Evolutionary conservation across 805 yeast genomes (phyloP), one percentile per base, ranked within the genome.

Genomic region (Metschnikowia dekortorum): DNA sequence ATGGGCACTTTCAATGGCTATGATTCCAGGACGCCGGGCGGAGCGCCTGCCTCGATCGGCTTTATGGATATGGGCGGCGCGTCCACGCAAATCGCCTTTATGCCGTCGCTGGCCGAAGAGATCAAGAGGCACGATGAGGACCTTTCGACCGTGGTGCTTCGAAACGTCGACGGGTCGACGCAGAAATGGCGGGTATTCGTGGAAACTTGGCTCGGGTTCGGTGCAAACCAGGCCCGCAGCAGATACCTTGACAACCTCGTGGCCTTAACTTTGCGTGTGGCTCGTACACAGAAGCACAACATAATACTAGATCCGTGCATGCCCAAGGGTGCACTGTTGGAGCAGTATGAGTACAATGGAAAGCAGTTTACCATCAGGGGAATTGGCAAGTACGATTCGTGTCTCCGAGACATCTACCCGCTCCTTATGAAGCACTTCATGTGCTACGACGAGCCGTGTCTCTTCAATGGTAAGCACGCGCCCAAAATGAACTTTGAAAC

Each of bases 1-100:
- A 78, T 85, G 67, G 85, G 87, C 1, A 80, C 80, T 52, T 71
- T 87, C 44, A 64, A 76, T 47, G 79, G 76, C 57, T 39, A 36
- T 28, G 44, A 16, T 28, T 30, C 45, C 8, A 74, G 75, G 35
- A 57, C 69, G 6, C 9, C 31, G 6, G 48, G 54, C 2, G 65
- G 63, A 9, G 57, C 44, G 3, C 86, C 79, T 58, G 67, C 68
- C n/a, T 83, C 96, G 0, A 84, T 79, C 56, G 99, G 99, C 4
- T 92, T 94, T 60, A 86, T 94, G 92, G 99, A 94, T 66, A 94
- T 94, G 99, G 99, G 99, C 13, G 99, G 99, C 11, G 99, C 99
- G 0, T 89, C 97, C 1, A 89, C 97, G 0, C 99, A 94, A 63
- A 81, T 94, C 22, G 96, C 98, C 8, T 94, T 91, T 75, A 90